phyloP scores from a whole-genome alignment of 2,329 filamentous ascomycete genomes.

The Juglanconis juglandina region DNA sequence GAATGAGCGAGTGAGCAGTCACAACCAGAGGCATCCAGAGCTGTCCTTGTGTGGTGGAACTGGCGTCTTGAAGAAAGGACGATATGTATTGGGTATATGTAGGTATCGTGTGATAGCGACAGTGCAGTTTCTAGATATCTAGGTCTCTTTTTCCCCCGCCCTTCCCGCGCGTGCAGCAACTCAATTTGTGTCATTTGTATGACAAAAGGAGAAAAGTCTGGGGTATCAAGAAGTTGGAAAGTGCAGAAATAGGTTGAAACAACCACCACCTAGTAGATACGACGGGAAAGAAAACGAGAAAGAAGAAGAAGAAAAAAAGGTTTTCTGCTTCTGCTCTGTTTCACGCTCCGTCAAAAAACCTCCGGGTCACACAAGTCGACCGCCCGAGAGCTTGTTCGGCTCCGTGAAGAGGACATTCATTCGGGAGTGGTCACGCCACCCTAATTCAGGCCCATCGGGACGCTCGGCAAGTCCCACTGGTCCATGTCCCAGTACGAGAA shows the following conservation, averaged over 20 bases:
- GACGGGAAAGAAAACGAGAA: not conserved
- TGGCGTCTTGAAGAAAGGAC: not conserved
- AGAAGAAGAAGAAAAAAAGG: not conserved
- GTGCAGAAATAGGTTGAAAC: not conserved
- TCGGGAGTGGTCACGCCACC: too few species aligned
- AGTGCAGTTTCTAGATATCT: not conserved
- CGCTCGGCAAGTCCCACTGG: slow-evolving; percentile 30
- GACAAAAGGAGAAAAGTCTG: not conserved
- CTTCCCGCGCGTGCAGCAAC: too few species aligned
- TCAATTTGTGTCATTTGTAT: not conserved
- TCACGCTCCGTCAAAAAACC: too few species aligned
- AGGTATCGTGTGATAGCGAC: not conserved
- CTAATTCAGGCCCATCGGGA: slow-evolving; percentile 8
- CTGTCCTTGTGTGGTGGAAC: too few species aligned
- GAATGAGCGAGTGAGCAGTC: not conserved
- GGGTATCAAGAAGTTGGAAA: slow-evolving; percentile 1
- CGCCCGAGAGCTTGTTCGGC: too few species aligned
- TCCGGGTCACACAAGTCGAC: too few species aligned
- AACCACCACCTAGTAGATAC: too few species aligned
- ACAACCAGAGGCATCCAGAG: too few species aligned
- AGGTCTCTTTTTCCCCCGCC: not conserved
- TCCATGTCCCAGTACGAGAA: slow-evolving; percentile 31
- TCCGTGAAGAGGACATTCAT: too few species aligned
- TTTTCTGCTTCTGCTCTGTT: too few species aligned
- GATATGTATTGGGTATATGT: not conserved